Conservation (phyloP, 148 eudicot genomes). For the Mesembryanthemum crystallinum region DNA sequence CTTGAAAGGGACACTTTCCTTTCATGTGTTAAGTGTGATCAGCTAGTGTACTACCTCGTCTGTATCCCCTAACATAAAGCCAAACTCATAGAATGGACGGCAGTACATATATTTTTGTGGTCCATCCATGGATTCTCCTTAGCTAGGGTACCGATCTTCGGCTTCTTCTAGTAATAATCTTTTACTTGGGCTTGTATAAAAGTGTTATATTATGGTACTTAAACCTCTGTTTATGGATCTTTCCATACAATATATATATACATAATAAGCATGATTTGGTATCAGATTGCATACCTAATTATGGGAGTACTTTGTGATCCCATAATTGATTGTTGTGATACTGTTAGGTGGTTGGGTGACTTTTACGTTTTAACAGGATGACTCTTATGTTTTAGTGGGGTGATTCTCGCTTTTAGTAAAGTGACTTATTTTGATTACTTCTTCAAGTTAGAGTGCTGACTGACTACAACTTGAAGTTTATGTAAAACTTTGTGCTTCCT, state of each 20-base stretch:
- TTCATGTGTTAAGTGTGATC: constrained; percentile 9
- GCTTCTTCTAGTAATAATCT: neutral
- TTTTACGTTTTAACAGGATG: too few species aligned
- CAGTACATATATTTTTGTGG: constrained; percentile 17
- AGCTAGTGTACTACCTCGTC: neutral
- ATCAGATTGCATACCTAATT: too few species aligned
- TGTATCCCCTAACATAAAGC: constrained; percentile 14
- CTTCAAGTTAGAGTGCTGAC: too few species aligned
- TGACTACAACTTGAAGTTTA: too few species aligned
- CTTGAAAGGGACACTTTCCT: constrained; percentile 26
- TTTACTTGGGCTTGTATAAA: neutral
- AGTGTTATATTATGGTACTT: neutral
- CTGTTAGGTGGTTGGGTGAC: too few species aligned
- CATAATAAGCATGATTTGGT: too few species aligned
- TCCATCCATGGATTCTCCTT: constrained; percentile 14
- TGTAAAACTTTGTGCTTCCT: too few species aligned
- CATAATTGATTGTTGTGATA: too few species aligned
- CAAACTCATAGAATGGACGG: constrained; percentile 3
- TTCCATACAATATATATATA: neutral
- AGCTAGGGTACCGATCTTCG: neutral
- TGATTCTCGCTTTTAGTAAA: too few species aligned
- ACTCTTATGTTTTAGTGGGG: too few species aligned
- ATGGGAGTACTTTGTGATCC: too few species aligned
- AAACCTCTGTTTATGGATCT: neutral
- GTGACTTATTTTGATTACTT: too few species aligned